These are phyloP conservation scores for Zalaria obscura DNA, from an alignment of 2,329 filamentous ascomycete genomes.

Conservation along the genomic window DNA sequence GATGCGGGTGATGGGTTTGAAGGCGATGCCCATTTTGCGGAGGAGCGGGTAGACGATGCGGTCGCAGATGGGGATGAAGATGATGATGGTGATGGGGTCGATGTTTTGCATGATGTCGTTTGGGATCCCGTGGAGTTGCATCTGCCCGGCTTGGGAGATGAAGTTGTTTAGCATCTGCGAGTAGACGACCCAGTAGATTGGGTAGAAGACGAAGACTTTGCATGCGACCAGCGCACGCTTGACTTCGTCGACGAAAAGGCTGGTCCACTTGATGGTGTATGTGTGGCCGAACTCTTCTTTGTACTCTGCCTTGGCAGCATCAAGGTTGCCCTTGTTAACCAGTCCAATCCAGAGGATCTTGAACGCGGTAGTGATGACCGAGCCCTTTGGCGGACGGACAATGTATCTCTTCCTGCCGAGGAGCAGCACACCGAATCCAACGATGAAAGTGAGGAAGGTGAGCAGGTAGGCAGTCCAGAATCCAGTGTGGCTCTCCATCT, in stretches of 20 bases:
- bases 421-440: conserved; percentile 43
- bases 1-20: conserved; percentile 38
- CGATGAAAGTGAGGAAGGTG: conserved; percentile 47
- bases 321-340: conserved; percentile 32
- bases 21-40: conserved; percentile 24
- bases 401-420: conserved; percentile 19
- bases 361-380: conserved; percentile 52
- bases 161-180: conserved; percentile 24
- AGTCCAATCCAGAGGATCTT: conserved; percentile 43
- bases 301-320: conserved; percentile 54
- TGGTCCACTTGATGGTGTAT: conserved; percentile 43
- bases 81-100: conserved; percentile 30
- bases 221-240: conserved; percentile 53
- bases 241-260: conserved; percentile 58
- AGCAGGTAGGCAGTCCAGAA: conserved; percentile 54
- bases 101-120: conserved; percentile 36
- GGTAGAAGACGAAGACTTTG: conserved; percentile 47
- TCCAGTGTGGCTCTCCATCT: conserved; percentile 51
- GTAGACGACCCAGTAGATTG: conserved; percentile 32
- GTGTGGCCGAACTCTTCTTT: conserved; percentile 36
- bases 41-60: conserved; percentile 30
- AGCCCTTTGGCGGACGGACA: conserved; percentile 42
- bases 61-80: conserved; percentile 32
- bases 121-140: conserved; percentile 31
- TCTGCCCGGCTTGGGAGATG: conserved; percentile 32